A percentile compares a stretch with the other conserved stretches of the same genome.
phyloP scores from a whole-genome alignment of 768 basidiomycete genomes.

The Boletus reticuloceps region DNA sequence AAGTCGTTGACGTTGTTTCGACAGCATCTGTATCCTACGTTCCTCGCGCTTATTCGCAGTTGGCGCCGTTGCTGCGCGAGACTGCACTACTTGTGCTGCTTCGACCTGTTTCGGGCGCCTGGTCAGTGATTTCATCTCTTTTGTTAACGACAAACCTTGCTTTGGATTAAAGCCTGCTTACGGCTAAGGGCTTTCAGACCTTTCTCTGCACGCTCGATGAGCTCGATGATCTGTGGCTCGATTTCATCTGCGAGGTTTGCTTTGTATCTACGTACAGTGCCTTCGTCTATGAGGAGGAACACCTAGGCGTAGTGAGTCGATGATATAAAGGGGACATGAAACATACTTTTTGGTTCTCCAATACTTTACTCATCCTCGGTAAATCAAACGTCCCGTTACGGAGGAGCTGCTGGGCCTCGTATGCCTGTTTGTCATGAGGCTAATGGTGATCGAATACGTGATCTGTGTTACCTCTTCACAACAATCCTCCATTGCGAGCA shows the following conservation, averaged over 20 bases:
- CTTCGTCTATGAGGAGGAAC: slow-evolving; percentile 71
- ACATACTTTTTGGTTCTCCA: slow-evolving; percentile 65
- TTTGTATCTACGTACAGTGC: slow-evolving; percentile 71
- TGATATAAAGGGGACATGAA: not conserved
- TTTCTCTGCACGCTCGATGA: slow-evolving; percentile 68
- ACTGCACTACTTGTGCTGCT: slow-evolving; percentile 40
- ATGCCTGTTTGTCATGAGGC: slow-evolving; percentile 41
- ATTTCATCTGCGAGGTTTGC: slow-evolving; percentile 74
- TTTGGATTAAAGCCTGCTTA: slow-evolving; percentile 58
- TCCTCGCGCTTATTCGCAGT: slow-evolving; percentile 64
- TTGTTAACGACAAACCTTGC: slow-evolving; percentile 47
- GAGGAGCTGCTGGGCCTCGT: slow-evolving; percentile 67
- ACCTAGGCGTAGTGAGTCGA: slow-evolving; percentile 44
- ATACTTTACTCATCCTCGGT: slow-evolving; percentile 63
- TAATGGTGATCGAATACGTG: not conserved
- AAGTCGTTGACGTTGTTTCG: slow-evolving; percentile 63
- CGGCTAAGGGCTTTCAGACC: slow-evolving; percentile 61
- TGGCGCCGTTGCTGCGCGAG: slow-evolving; percentile 45
- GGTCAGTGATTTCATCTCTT: not conserved
- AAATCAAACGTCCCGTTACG: slow-evolving; percentile 70
- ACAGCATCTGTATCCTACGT: slow-evolving; percentile 59
- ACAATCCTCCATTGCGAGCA: slow-evolving; percentile 75
- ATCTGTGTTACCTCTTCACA: slow-evolving; percentile 61
- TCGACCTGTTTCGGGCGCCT: slow-evolving; percentile 45
- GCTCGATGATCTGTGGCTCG: slow-evolving; percentile 75